Conservation (phyloP, 345 rosid species). For the Salix exigua region DNA sequence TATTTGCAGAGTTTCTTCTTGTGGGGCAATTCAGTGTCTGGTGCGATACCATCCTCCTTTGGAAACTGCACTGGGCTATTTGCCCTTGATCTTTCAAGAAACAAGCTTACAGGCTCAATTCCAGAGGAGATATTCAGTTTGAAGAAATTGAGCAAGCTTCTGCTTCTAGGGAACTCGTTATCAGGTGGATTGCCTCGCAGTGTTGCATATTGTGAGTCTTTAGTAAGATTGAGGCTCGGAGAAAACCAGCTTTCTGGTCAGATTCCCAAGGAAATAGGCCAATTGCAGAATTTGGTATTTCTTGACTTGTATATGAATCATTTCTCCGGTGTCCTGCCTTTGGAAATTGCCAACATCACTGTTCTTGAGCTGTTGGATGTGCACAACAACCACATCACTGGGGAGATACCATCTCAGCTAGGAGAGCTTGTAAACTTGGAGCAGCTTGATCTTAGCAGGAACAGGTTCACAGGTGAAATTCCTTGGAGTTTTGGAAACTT, state of each 20-base stretch:
- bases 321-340: slow-evolving; percentile 74
- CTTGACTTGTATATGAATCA: slow-evolving; percentile 87
- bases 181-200: slow-evolving; percentile 59
- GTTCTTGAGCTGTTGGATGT: slow-evolving; percentile 87
- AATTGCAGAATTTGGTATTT: slow-evolving; percentile 82
- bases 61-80: slow-evolving; percentile 79
- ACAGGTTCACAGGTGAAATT: slow-evolving; percentile 70
- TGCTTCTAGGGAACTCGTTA: slow-evolving; percentile 85
- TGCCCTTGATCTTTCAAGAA: slow-evolving; percentile 80
- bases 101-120: slow-evolving; percentile 79
- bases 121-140: slow-evolving; percentile 78
- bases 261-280: slow-evolving; percentile 79
- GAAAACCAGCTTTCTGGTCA: slow-evolving; percentile 90
- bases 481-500: slow-evolving; percentile 81
- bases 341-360: slow-evolving; percentile 65
- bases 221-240: slow-evolving; percentile 85
- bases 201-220: slow-evolving; percentile 67
- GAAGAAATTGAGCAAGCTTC: slow-evolving; percentile 88
- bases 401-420: slow-evolving; percentile 68
- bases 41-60: slow-evolving; percentile 75
- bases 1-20: slow-evolving; percentile 78
- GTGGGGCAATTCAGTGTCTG: slow-evolving; percentile 88
- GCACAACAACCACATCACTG: slow-evolving; percentile 77
- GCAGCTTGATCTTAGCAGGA: slow-evolving; percentile 93
- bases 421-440: slow-evolving; percentile 92